Percentiles rank a stretch among this genome's conserved stretches.
These are phyloP conservation scores for Ilyonectria destructans DNA, from an alignment of 2,329 filamentous ascomycete species.

Conservation along the genomic window DNA sequence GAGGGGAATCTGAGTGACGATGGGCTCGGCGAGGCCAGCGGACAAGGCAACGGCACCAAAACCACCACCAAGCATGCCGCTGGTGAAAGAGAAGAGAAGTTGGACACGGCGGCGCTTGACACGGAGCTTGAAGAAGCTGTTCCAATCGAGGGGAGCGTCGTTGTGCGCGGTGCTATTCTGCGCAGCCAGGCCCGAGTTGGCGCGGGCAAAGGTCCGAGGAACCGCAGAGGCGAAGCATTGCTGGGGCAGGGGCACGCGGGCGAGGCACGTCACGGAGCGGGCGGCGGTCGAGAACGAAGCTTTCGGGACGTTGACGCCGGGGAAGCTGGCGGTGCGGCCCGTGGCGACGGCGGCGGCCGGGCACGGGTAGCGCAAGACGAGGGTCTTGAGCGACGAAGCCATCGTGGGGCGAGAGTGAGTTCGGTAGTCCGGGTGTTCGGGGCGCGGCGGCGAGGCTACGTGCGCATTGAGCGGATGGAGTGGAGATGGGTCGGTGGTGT, in stretches of 20 bases:
- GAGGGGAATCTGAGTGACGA: conserved; percentile 82
- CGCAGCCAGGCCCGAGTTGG: conserved; percentile 39
- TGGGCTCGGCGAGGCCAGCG: conserved; percentile 79
- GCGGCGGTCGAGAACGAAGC: conserved; percentile 51
- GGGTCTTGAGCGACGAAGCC: conserved; percentile 53
- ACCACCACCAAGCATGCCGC: conserved; percentile 74
- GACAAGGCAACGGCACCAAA: conserved; percentile 78
- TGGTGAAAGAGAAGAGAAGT: conserved; percentile 81
- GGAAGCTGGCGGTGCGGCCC: conserved; percentile 41
- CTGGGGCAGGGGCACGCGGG: conserved; percentile 36
- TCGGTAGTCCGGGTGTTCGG: conserved; percentile 8
- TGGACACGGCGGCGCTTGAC: conserved; percentile 89
- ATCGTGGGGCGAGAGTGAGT: conserved; percentile 34
- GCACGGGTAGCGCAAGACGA: conserved; percentile 54
- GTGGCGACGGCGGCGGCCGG: conserved; percentile 41
- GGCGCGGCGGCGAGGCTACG: conserved; percentile 8
- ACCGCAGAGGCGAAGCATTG: conserved; percentile 40
- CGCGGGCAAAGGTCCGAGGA: conserved; percentile 41
- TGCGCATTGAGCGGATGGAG: conserved; percentile 30
- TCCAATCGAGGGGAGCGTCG: conserved; percentile 78
- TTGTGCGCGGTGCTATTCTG: conserved; percentile 31
- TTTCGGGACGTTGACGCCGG: conserved; percentile 45
- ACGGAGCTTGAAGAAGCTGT: conserved; percentile 92
- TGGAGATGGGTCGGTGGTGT: conserved; percentile 41
- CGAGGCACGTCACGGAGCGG: conserved; percentile 43